Evolutionary conservation across 768 basidiomycete species (phyloP).

Genomic region (Suillus bovinus): DNA sequence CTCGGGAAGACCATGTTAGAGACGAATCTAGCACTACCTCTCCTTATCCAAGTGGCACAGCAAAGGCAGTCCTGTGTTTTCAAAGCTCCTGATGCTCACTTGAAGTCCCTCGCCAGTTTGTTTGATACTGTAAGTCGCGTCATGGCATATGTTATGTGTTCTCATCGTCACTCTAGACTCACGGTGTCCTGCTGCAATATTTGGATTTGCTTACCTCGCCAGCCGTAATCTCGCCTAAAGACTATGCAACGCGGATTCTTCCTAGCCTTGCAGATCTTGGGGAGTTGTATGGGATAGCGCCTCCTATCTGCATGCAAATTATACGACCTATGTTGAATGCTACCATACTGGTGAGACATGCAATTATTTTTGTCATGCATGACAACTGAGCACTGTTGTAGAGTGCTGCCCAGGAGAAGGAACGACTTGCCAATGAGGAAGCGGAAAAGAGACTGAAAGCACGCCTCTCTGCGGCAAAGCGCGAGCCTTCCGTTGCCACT

Average conservation of each 20-base stretch:
- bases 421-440: slow-evolving; percentile 68
- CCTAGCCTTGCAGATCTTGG: slow-evolving; percentile 77
- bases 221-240: slow-evolving; percentile 61
- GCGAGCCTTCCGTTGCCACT: slow-evolving; percentile 56
- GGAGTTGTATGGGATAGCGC: slow-evolving; percentile 74
- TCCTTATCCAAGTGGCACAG: slow-evolving; percentile 90
- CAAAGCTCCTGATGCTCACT: slow-evolving; percentile 68
- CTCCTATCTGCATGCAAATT: slow-evolving; percentile 92
- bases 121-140: slow-evolving; percentile 78
- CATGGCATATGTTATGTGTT: slow-evolving; percentile 18
- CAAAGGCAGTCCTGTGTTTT: slow-evolving; percentile 86
- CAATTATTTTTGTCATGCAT: slow-evolving; percentile 1
- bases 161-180: slow-evolving; percentile 57
- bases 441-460: slow-evolving; percentile 83
- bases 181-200: slow-evolving; percentile 91
- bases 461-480: slow-evolving; percentile 67
- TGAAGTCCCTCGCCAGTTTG: slow-evolving; percentile 84
- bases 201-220: slow-evolving; percentile 83
- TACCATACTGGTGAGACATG: slow-evolving; percentile 53
- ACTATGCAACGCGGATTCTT: slow-evolving; percentile 72
- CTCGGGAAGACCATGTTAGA: slow-evolving; percentile 68
- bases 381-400: slow-evolving; percentile 27
- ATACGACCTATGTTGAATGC: slow-evolving; percentile 78
- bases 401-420: slow-evolving; percentile 73
- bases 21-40: slow-evolving; percentile 76